Evolutionary conservation across 495 filamentous ascomycete species (phyloP).

Genomic region (Penicillium daleae): DNA sequence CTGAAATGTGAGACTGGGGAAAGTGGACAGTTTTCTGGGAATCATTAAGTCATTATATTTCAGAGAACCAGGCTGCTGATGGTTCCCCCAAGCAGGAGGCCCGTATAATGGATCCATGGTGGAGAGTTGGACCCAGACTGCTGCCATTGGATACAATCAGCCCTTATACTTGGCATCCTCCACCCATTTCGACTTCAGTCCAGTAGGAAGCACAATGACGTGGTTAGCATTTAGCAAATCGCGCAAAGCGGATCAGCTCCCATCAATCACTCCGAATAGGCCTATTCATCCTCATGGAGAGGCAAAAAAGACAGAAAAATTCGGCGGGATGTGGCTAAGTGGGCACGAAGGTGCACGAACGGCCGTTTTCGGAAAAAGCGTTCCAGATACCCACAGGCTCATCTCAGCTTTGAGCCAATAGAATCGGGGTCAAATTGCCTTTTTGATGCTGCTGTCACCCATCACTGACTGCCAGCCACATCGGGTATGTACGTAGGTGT

Average conservation of each 20-base stretch:
- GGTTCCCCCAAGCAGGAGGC: constrained; percentile 23
- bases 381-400: constrained; percentile 3
- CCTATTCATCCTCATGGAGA: not conserved
- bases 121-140: constrained; percentile 11
- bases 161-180: constrained; percentile 14
- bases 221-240: constrained; percentile 3
- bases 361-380: constrained; percentile 6
- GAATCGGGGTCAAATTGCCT: constrained; percentile 1
- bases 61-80: constrained; percentile 15
- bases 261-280: not conserved
- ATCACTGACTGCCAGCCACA: constrained; percentile 2
- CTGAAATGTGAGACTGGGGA: constrained; percentile 5
- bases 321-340: not conserved
- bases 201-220: constrained; percentile 5
- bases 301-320: not conserved
- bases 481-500: not conserved
- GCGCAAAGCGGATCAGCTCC: constrained; percentile 5
- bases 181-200: constrained; percentile 3
- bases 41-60: constrained; percentile 17
- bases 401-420: constrained; percentile 1
- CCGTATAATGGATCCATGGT: constrained; percentile 17
- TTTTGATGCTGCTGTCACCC: constrained; percentile 8
- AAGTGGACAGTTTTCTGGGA: constrained; percentile 3
- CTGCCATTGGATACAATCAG: not conserved
- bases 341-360: constrained; percentile 2